These are phyloP conservation scores for Talaromyces amestolkiae DNA, from an alignment of 2,329 filamentous ascomycete genomes.

Conservation along the genomic window DNA sequence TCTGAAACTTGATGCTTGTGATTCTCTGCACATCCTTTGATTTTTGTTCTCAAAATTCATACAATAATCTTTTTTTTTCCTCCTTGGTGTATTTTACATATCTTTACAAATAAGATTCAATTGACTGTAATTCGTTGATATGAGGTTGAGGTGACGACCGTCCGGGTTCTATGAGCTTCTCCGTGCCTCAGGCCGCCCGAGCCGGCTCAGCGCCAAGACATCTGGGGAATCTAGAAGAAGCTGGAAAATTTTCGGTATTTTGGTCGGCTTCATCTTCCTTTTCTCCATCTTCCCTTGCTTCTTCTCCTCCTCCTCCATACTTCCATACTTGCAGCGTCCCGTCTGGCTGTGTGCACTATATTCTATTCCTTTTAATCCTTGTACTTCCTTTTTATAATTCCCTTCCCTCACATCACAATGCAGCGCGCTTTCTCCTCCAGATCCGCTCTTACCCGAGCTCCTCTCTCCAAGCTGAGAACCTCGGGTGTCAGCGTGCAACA, in stretches of 20 bases:
- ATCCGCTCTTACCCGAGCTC: slow-evolving; percentile 69
- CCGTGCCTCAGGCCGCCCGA: slow-evolving; percentile 17
- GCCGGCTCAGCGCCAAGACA: slow-evolving; percentile 35
- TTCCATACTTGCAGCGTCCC: slow-evolving; percentile 31
- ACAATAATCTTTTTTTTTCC: neutral
- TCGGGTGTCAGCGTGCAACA: slow-evolving; percentile 73
- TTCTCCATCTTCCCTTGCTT: slow-evolving; percentile 29
- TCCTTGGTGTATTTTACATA: neutral
- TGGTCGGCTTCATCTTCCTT: slow-evolving; percentile 30
- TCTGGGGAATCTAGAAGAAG: slow-evolving; percentile 40
- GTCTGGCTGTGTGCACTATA: slow-evolving; percentile 33
- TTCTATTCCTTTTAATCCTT: slow-evolving; percentile 25
- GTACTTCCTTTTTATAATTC: slow-evolving; percentile 23
- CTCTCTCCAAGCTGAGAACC: slow-evolving; percentile 63
- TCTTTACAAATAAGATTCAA: neutral
- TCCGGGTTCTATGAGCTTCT: slow-evolving; percentile 42
- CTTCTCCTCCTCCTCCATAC: slow-evolving; percentile 23
- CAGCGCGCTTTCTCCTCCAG: slow-evolving; percentile 89
- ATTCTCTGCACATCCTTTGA: neutral
- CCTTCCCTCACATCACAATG: slow-evolving; percentile 61
- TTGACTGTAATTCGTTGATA: neutral
- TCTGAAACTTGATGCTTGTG: neutral
- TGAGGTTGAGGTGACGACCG: slow-evolving; percentile 29
- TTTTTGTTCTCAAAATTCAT: neutral
- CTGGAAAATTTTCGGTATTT: slow-evolving; percentile 40